A percentile compares a stretch with the other conserved stretches of the same genome.
These are phyloP conservation scores for Kwoniella sp. DNA, from an alignment of 768 basidiomycete genomes.

Conservation along the genomic window DNA sequence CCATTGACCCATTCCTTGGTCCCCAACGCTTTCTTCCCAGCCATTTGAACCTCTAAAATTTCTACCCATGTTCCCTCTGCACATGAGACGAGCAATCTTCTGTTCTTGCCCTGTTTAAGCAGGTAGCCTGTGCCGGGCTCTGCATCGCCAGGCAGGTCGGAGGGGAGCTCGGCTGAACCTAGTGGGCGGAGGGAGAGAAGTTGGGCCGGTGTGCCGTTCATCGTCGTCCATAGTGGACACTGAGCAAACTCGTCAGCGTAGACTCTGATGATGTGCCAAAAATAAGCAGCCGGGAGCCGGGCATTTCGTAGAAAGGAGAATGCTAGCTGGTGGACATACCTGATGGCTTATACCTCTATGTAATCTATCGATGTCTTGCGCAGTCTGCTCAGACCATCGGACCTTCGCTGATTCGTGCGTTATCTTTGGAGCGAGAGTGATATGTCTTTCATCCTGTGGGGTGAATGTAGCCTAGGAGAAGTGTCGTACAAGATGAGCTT, in stretches of 20 bases:
- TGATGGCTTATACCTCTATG: conserved; percentile 73
- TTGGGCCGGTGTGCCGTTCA: conserved; percentile 58
- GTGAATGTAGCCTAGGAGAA: conserved; percentile 59
- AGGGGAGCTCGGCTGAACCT: background rate
- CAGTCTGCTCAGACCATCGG: conserved; percentile 65
- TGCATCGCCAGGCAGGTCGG: background rate
- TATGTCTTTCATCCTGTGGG: conserved; percentile 60
- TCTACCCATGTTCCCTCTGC: conserved; percentile 60
- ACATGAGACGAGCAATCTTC: conserved; percentile 63
- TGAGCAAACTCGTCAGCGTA: conserved; percentile 27
- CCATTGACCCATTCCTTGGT: conserved; percentile 83
- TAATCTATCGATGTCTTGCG: conserved; percentile 62
- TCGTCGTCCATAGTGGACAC: conserved; percentile 39
- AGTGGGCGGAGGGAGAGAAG: conserved; percentile 49
- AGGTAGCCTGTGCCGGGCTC: conserved; percentile 16
- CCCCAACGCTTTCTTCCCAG: conserved; percentile 62
- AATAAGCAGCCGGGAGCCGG: too few species aligned
- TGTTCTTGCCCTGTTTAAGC: conserved; percentile 15
- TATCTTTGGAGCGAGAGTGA: conserved; percentile 66
- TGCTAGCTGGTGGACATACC: conserved; percentile 54
- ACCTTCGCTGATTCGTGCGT: conserved; percentile 61
- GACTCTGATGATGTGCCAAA: background rate
- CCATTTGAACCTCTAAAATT: conserved; percentile 66
- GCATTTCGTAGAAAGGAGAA: conserved; percentile 25
- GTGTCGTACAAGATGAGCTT: background rate